Conservation (phyloP, 2,329 filamentous ascomycete species). For the Alternaria burnsii region DNA sequence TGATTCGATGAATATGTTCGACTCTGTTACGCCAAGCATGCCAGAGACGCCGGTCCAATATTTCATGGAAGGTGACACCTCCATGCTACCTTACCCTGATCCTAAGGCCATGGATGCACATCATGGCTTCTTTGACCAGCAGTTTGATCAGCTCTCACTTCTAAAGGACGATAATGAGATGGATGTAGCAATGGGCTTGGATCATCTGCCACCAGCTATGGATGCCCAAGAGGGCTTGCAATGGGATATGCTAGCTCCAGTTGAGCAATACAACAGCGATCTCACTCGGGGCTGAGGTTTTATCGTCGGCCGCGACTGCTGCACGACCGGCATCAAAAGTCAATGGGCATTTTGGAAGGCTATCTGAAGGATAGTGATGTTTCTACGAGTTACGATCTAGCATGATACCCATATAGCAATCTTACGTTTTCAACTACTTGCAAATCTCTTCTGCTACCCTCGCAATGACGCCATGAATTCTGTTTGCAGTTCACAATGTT, state of each 20-base stretch:
- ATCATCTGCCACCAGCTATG: slow-evolving; percentile 26
- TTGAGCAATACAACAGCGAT: slow-evolving; percentile 37
- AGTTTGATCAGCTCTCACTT: slow-evolving; percentile 27
- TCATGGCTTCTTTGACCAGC: slow-evolving; percentile 15
- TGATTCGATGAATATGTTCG: slow-evolving; percentile 30
- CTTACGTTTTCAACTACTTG: background rate
- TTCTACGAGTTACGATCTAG: background rate
- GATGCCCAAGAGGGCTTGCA: slow-evolving; percentile 31
- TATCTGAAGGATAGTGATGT: background rate
- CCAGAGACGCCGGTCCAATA: slow-evolving; percentile 44
- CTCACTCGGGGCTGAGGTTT: background rate
- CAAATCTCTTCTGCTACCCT: background rate
- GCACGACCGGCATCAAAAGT: background rate
- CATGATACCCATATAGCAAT: slow-evolving; percentile 5
- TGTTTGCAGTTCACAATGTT: background rate
- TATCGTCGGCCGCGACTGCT: background rate
- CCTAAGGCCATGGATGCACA: slow-evolving; percentile 9
- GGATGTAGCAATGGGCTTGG: slow-evolving; percentile 36
- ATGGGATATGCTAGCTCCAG: slow-evolving; percentile 37
- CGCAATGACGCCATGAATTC: background rate
- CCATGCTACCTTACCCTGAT: slow-evolving; percentile 7
- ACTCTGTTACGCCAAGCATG: slow-evolving; percentile 41
- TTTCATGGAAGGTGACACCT: slow-evolving; percentile 21
- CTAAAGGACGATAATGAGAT: slow-evolving; percentile 34
- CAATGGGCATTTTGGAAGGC: background rate